phyloP scores from a whole-genome alignment of 2,329 filamentous ascomycete species.

The Penicillium thymicola region DNA sequence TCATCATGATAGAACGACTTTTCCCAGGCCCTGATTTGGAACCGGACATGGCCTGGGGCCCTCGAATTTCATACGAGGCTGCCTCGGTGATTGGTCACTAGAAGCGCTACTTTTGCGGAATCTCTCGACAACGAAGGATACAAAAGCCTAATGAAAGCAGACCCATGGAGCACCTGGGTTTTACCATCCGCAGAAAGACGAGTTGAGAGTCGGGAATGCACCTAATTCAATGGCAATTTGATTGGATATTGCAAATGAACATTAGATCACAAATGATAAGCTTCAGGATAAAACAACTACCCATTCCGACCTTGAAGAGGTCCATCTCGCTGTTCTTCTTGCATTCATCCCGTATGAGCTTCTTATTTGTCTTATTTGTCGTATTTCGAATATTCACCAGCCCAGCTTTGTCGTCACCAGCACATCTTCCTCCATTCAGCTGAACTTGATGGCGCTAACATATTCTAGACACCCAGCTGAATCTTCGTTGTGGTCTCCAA shows the following conservation, averaged over 20 bases:
- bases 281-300: not conserved
- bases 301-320: not conserved
- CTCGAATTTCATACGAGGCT: not conserved
- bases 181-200: not conserved
- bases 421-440: not conserved
- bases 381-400: not conserved
- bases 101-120: not conserved
- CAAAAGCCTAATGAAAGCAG: not conserved
- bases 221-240: not conserved
- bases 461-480: not conserved
- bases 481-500: not conserved
- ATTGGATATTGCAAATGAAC: not conserved
- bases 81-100: not conserved
- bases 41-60: not conserved
- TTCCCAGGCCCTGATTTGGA: no score
- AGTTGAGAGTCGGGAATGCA: not conserved
- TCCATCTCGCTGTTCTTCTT: not conserved
- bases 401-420: not conserved
- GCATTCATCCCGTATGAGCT: not conserved
- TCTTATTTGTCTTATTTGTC: not conserved
- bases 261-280: not conserved
- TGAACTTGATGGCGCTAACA: no score
- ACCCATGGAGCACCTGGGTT: not conserved
- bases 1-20: no score
- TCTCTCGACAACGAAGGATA: not conserved